These are phyloP conservation scores for Neurospora sp. DNA, from an alignment of 495 filamentous ascomycete species.

Conservation along the genomic window DNA sequence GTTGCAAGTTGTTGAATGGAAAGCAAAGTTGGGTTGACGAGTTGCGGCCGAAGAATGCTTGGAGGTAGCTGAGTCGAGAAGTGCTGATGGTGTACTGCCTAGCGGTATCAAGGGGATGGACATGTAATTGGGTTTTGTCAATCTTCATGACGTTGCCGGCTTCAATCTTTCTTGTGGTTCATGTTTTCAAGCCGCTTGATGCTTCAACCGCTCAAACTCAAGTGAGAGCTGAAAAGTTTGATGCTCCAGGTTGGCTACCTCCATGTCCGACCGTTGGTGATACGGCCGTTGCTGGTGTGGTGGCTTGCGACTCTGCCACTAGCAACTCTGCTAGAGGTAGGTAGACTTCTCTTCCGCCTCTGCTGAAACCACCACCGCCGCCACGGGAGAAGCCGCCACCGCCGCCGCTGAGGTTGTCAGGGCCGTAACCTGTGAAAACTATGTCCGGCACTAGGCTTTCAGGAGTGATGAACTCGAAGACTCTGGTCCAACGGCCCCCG, in stretches of 20 bases:
- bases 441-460: neutral
- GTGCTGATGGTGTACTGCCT: neutral
- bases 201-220: too few relatives aligned
- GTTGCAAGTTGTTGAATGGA: neutral
- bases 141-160: constrained; percentile 65
- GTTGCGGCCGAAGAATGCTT: neutral
- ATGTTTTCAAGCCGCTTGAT: too few relatives aligned
- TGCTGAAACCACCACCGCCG: neutral
- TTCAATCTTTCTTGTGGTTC: constrained; percentile 21
- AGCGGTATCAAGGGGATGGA: constrained; percentile 40
- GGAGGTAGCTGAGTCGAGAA: neutral
- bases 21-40: neutral
- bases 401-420: neutral
- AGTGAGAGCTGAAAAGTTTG: too few relatives aligned
- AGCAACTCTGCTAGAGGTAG: too few relatives aligned
- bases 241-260: too few relatives aligned
- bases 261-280: too few relatives aligned
- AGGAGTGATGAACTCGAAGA: neutral
- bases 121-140: constrained; percentile 36
- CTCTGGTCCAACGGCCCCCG: neutral
- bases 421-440: neutral
- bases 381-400: neutral
- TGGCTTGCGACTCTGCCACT: too few relatives aligned
- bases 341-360: neutral
- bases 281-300: too few relatives aligned